Percentiles rank a stretch among this genome's conserved stretches.
These are phyloP conservation scores for Tolypocladium album DNA, from an alignment of 2,329 filamentous ascomycete species.

Conservation along the genomic window DNA sequence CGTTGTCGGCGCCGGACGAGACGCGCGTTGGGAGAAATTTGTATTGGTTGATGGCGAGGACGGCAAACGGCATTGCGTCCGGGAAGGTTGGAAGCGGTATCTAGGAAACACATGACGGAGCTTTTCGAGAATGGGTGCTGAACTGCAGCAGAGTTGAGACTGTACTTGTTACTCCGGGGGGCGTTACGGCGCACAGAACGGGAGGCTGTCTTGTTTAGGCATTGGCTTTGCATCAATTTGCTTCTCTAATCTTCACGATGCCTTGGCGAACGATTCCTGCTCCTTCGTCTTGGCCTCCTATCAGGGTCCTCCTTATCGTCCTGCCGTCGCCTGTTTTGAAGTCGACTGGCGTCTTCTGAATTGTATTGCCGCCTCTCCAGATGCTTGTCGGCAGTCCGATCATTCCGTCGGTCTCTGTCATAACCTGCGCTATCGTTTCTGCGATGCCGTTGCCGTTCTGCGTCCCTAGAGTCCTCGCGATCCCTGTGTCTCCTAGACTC, in stretches of 20 bases:
- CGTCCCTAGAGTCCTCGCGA: slow-evolving; percentile 14
- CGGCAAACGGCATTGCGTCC: slow-evolving; percentile 53
- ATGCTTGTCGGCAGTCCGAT: slow-evolving; percentile 9
- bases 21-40: slow-evolving; percentile 85
- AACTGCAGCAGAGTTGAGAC: background rate
- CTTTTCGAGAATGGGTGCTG: background rate
- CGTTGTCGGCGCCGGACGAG: slow-evolving; percentile 67
- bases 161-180: background rate
- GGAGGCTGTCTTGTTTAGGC: slow-evolving; percentile 3
- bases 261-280: slow-evolving; percentile 33
- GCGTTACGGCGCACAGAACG: background rate
- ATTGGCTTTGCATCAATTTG: slow-evolving; percentile 8
- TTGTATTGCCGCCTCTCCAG: slow-evolving; percentile 12
- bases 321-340: slow-evolving; percentile 13
- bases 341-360: slow-evolving; percentile 17
- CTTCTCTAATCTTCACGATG: slow-evolving; percentile 14
- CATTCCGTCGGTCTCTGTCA: slow-evolving; percentile 3
- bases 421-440: slow-evolving; percentile 7
- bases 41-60: slow-evolving; percentile 57
- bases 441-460: slow-evolving; percentile 11
- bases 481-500: slow-evolving; percentile 18
- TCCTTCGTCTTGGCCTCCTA: slow-evolving; percentile 16
- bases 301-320: slow-evolving; percentile 16
- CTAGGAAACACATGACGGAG: slow-evolving; percentile 30
- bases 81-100: slow-evolving; percentile 78